Evolutionary conservation across 1,284 basidiomycete species (phyloP), one percentile per base, ranked within the genome.

Genomic region (Ceratobasidium sp.): DNA sequence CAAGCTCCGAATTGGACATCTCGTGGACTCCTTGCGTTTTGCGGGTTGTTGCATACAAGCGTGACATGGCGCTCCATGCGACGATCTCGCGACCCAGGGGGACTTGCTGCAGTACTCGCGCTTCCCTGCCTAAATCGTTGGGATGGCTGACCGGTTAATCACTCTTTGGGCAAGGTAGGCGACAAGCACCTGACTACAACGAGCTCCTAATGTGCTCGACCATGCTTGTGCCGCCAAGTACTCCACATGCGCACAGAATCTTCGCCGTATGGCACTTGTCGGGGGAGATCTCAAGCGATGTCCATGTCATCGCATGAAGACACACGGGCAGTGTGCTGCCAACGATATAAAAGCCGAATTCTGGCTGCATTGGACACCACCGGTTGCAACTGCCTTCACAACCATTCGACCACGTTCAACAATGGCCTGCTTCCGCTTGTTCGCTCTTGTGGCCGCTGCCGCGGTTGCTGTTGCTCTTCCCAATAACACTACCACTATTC

Each of bases 381-480:
- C 42, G 42, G 18, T 3, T 44, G 3, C 42, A 44, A 49, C 18
- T 21, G 30, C 16, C 5, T 21, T 25, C 54, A 25, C 23, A 12
- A 3, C 54, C 54, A 56, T 33, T 30, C 53, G 6, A 3, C 21
- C 25, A 12, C 5, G 16, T 28, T 33, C 25, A 14, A 16, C 56
- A 38, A 64, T 64, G 62, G 21, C 33, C 25, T 18, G 48, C 48
- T 12, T 64, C n/a, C 36, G 12, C 30, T 25, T 64, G 5, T 53
- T 64, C 23, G n/a, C 23, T 14, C 11, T 64, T 53, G 4, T 38
- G 11, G 49, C 62, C 36, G 46, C 62, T 21, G 33, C 48, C n/a
- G 21, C 33, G 2, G 46, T 23, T 38, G 58, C 36, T 2, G 58
- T 60, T 40, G 62, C 62, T 38, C 48, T 64, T 40, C 62, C 62